phyloP scores from a whole-genome alignment of 257 asterid species.

The Penstemon newberryi region DNA sequence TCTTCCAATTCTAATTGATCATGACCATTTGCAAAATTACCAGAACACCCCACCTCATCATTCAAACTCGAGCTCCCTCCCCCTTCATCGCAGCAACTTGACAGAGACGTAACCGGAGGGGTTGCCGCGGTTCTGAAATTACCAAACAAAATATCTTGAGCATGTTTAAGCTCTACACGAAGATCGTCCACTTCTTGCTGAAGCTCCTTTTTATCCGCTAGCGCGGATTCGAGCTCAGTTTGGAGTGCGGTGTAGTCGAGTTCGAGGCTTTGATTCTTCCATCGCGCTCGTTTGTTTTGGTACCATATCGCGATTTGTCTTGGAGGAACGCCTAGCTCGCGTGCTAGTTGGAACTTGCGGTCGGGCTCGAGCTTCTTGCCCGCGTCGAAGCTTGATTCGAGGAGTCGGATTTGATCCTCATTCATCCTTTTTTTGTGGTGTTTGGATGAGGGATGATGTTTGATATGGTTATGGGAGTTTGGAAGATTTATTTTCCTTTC shows the following conservation, averaged over 20 bases:
- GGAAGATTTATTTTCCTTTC: conserved; percentile 30
- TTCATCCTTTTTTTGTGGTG: conserved; percentile 59
- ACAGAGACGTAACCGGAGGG: conserved; percentile 45
- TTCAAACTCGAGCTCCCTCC: conserved; percentile 53
- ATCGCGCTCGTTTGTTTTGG: conserved; percentile 81
- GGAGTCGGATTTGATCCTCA: conserved; percentile 68
- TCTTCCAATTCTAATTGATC: conserved; percentile 50
- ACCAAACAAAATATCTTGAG: conserved; percentile 45
- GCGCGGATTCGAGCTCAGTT: conserved; percentile 51
- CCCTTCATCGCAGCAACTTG: conserved; percentile 66
- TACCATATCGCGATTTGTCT: conserved; percentile 92
- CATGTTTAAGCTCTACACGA: conserved; percentile 53
- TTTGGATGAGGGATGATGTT: conserved; percentile 33
- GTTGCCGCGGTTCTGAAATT: conserved; percentile 13
- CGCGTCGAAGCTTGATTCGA: conserved; percentile 71
- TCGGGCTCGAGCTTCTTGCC: conserved; percentile 80
- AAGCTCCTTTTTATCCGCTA: conserved; percentile 55
- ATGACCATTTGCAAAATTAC: conserved; percentile 40
- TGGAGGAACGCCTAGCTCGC: conserved; percentile 71
- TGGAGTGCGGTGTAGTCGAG: conserved; percentile 61
- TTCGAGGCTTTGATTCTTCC: conserved; percentile 87
- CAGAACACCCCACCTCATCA: conserved; percentile 59
- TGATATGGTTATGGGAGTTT: conserved; percentile 32
- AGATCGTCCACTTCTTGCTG: conserved; percentile 55
- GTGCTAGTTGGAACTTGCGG: conserved; percentile 68